Conservation (phyloP, 2,329 filamentous ascomycete species). For the Septoria petroselini region DNA sequence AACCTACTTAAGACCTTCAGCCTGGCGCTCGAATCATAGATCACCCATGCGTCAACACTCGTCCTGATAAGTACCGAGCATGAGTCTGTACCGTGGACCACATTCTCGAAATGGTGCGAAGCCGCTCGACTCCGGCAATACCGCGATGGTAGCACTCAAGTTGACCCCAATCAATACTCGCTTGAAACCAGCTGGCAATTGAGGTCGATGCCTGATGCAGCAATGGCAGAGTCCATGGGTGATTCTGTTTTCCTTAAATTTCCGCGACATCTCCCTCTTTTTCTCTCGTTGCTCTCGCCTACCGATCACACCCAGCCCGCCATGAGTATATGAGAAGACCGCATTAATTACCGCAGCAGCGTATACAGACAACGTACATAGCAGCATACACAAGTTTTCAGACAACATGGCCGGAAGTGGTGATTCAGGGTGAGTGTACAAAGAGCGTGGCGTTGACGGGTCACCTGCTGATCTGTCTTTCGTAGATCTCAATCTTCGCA, state of each 20-base stretch:
- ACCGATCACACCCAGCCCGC: not conserved
- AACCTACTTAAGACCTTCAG: not conserved
- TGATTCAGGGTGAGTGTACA: not conserved
- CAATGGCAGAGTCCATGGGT: not conserved
- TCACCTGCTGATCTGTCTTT: not conserved
- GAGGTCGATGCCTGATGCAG: not conserved
- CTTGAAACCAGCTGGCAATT: not conserved
- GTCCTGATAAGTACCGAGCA: no score
- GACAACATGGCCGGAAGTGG: slow-evolving; percentile 7
- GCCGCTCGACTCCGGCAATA: not conserved
- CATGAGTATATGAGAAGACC: slow-evolving; percentile 2
- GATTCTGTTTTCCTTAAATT: no score
- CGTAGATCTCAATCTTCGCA: not conserved
- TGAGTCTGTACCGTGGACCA: not conserved
- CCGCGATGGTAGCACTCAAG: not conserved
- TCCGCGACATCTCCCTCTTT: not conserved
- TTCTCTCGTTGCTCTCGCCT: no score
- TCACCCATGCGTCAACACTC: not conserved
- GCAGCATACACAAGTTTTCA: not conserved
- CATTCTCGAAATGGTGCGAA: not conserved
- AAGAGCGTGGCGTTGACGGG: not conserved
- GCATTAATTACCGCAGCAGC: not conserved
- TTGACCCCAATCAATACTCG: not conserved
- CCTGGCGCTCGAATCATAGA: not conserved
- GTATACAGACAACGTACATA: no score